A percentile compares a stretch with the other conserved stretches of the same genome.
phyloP scores from a whole-genome alignment of 768 basidiomycete genomes.

The Macrolepiota albuminosa region DNA sequence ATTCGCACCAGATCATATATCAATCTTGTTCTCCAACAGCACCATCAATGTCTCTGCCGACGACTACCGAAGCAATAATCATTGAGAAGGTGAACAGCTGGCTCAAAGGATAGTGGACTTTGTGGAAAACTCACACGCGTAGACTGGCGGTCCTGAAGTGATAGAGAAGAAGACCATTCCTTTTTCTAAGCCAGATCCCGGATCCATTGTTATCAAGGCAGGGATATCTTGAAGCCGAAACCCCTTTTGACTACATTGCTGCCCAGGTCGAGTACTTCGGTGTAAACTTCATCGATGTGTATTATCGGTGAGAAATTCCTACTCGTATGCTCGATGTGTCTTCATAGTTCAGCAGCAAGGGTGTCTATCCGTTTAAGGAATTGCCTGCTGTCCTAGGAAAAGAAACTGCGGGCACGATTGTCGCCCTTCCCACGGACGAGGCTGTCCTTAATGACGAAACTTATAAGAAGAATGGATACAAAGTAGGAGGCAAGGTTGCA shows the following conservation, averaged over 20 bases:
- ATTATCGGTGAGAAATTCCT: conserved; percentile 52
- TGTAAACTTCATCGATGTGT: conserved; percentile 87
- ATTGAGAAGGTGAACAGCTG: conserved; percentile 39
- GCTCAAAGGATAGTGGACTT: background rate
- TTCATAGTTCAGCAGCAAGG: conserved; percentile 36
- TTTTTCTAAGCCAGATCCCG: conserved; percentile 58
- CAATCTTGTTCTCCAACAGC: conserved; percentile 22
- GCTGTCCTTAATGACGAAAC: conserved; percentile 54
- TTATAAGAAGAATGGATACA: conserved; percentile 60
- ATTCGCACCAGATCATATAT: conserved; percentile 5
- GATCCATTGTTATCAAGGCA: conserved; percentile 53
- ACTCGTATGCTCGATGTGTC: background rate
- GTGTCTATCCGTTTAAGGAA: conserved; percentile 53
- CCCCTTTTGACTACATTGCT: background rate
- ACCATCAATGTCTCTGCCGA: conserved; percentile 48
- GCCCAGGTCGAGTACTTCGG: conserved; percentile 66
- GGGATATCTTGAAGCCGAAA: background rate
- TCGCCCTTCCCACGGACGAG: conserved; percentile 66
- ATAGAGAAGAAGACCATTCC: conserved; percentile 64
- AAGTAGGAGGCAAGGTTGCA: conserved; percentile 71
- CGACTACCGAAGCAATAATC: conserved; percentile 65
- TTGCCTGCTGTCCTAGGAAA: conserved; percentile 71
- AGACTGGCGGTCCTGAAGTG: conserved; percentile 74
- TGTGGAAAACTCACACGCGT: background rate
- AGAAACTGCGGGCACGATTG: conserved; percentile 75